Evolutionary conservation across 371 early-diverging fungal species (phyloP).

Genomic region (Lichtheimia ramosa): DNA sequence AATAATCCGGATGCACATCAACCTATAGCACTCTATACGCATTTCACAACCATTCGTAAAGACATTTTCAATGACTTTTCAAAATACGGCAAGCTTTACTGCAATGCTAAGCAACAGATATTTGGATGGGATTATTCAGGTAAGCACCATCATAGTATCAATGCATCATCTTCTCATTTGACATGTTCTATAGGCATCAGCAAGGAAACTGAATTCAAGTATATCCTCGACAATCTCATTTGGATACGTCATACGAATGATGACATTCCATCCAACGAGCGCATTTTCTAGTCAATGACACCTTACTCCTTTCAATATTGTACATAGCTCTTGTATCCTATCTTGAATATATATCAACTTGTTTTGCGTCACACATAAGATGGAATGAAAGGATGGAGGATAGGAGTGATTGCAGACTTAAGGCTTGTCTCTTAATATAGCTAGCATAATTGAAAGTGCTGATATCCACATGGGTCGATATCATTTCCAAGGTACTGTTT

Average conservation of each 20-base stretch:
- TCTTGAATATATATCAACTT: too few species aligned
- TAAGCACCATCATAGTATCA: background rate
- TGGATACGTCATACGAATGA: conserved; percentile 4
- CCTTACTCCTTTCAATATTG: too few species aligned
- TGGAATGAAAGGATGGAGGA: too few species aligned
- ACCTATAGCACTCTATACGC: conserved; percentile 62
- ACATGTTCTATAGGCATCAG: background rate
- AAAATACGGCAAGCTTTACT: conserved; percentile 62
- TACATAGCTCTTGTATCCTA: too few species aligned
- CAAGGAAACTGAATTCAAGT: conserved; percentile 6
- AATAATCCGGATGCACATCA: conserved; percentile 54
- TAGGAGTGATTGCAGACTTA: too few species aligned
- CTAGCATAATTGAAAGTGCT: too few species aligned
- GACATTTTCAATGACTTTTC: conserved; percentile 35
- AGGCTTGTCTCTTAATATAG: too few species aligned
- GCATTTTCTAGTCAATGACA: too few species aligned
- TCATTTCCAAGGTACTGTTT: too few species aligned
- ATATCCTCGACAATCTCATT: conserved; percentile 8
- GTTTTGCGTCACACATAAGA: too few species aligned
- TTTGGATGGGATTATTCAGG: conserved; percentile 38
- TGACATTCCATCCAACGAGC: background rate
- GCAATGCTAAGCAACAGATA: conserved; percentile 37
- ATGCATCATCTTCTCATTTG: background rate
- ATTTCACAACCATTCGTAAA: conserved; percentile 44
- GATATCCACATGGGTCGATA: too few species aligned